A percentile compares a stretch with the other conserved stretches of the same genome.
phyloP scores from a whole-genome alignment of 306 rosid genomes.

The Myrica gale region DNA sequence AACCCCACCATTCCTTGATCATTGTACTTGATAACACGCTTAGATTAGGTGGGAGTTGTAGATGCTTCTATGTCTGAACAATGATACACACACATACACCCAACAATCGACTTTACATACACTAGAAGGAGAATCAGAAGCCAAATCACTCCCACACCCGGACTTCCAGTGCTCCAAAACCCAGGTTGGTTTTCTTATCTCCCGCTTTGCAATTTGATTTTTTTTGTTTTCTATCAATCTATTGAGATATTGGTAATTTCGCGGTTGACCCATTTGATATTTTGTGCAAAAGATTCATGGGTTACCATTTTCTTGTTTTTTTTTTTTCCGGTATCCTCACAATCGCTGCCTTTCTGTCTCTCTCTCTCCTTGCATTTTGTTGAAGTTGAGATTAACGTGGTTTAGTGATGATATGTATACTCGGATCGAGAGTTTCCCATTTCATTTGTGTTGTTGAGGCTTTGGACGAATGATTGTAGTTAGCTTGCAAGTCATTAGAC shows the following conservation, averaged over 20 bases:
- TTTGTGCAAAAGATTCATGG: neutral
- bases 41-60: neutral
- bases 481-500: neutral
- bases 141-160: slow-evolving; percentile 11
- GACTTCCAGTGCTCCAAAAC: neutral
- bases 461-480: neutral
- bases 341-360: neutral
- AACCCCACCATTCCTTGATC: neutral
- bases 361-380: neutral
- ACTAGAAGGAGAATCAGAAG: slow-evolving; percentile 3
- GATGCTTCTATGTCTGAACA: neutral
- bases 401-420: neutral
- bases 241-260: neutral
- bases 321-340: neutral
- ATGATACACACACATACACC: neutral
- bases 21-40: neutral
- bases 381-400: neutral
- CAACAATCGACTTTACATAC: neutral
- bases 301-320: neutral
- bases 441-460: neutral
- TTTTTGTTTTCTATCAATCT: neutral
- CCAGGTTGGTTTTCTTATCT: slow-evolving; percentile 27
- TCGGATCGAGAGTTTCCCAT: neutral
- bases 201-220: neutral
- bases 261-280: neutral